Evolutionary conservation across 1,284 basidiomycete species (phyloP), one percentile per base, ranked within the genome.

Genomic region (Microbotryum violaceum): DNA sequence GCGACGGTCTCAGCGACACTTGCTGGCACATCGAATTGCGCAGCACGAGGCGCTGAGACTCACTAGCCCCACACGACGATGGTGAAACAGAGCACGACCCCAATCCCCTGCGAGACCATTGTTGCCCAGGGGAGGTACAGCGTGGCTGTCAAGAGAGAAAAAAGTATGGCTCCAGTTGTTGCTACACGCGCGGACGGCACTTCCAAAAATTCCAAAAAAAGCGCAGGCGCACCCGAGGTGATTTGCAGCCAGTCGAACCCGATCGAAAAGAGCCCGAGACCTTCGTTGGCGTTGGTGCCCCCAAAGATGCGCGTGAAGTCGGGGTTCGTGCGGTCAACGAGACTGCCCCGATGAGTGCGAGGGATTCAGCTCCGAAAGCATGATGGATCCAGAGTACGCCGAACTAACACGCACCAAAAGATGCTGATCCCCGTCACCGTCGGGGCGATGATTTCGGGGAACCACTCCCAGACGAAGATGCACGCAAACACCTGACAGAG

Each of bases 391-490:
- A 42, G 14, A 18, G 74, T 6, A 14, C 37, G 16, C 37, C 65
- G 0, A 6, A 16, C 5, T 18, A 4, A 18, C 16, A 2, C 37
- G 37, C 37, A 53, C 27, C 84, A 85, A 71, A 84, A 80, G 42
- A 85, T 78, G 1, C 74, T 81, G 62, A 82, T 81, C 82, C 80
- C 80, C 1, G 80, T 81, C 44, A 80, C 77, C 16, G 37, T 42
- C 12, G 37, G 37, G 12, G 37, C 37, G 16, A 42, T 42, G 37
- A 42, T 23, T 2, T 55, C 37, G 37, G 37, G 37, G 37, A 42
- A 42, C 37, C 37, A 42, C 37, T 42, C 37, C 37, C 37, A 42
- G 37, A 42, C 37, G 18, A 42, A 42, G 16, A 42, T 42, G 6
- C 37, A 12, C 14, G 14, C 37, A 18, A 42, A 42, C 63, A 66